These are phyloP conservation scores for Rhexocercosporidium sp. DNA, from an alignment of 2,329 filamentous ascomycete species.

Conservation along the genomic window DNA sequence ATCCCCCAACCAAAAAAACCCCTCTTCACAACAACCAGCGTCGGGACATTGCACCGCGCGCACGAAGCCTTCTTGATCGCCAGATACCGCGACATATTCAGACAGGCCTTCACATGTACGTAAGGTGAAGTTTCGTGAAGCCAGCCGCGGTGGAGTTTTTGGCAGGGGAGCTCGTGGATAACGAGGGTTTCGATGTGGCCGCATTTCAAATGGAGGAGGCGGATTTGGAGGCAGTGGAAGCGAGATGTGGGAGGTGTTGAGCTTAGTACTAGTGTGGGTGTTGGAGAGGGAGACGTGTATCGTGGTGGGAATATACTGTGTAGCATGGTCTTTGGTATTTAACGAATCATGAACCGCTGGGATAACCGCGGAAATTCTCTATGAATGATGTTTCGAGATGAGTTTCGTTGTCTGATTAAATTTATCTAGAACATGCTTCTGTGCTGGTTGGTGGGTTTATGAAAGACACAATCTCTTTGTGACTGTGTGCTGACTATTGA, in stretches of 20 bases:
- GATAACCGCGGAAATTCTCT: not conserved
- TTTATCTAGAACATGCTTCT: not conserved
- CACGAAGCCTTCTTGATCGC: conserved; percentile 4
- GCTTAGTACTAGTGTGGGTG: not conserved
- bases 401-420: not conserved
- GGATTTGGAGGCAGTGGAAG: conserved; percentile 15
- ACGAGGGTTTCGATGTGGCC: conserved; percentile 10
- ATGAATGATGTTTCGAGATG: not conserved
- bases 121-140: conserved; percentile 2
- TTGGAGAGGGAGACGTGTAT: no score
- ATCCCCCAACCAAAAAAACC: conserved; percentile 1
- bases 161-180: conserved; percentile 15
- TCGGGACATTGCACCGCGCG: not conserved
- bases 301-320: not conserved
- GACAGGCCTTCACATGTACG: not conserved
- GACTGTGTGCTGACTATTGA: not conserved
- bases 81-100: not conserved
- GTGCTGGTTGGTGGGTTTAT: not conserved
- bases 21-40: not conserved
- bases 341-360: not conserved
- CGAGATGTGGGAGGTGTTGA: not conserved
- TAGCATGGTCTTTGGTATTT: not conserved
- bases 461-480: not conserved
- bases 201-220: conserved; percentile 13
- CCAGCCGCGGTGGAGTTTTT: conserved; percentile 10